phyloP scores from a whole-genome alignment of 768 basidiomycete genomes.

The Macrolepiota fuliginosa region DNA sequence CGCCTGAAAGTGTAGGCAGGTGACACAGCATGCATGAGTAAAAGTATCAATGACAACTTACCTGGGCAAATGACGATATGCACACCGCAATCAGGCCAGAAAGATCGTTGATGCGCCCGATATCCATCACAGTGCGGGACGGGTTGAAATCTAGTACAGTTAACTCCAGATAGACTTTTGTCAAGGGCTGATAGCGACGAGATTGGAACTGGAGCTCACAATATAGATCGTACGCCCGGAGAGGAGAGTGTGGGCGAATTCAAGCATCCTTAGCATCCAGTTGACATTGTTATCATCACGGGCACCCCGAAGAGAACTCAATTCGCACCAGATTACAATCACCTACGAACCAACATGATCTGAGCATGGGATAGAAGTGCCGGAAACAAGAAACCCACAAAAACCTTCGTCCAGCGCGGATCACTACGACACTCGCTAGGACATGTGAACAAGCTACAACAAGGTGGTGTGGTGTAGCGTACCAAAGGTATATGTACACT shows the following conservation, averaged over 20 bases:
- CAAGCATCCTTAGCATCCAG: neutral
- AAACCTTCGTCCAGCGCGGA: no score
- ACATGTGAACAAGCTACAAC: neutral
- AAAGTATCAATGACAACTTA: neutral
- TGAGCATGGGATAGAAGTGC: neutral
- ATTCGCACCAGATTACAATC: neutral
- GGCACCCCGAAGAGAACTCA: neutral
- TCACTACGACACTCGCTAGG: neutral
- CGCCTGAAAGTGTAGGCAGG: neutral
- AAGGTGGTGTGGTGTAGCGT: neutral
- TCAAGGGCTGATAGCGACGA: no score
- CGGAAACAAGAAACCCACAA: neutral
- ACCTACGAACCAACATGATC: neutral
- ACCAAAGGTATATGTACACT: constrained; percentile 3
- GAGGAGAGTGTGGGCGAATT: neutral
- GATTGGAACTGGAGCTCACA: neutral
- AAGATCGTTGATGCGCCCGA: neutral
- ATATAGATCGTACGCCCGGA: neutral
- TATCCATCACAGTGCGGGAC: neutral
- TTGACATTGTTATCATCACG: neutral
- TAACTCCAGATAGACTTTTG: neutral
- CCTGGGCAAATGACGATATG: neutral
- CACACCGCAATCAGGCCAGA: neutral
- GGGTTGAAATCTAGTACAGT: neutral
- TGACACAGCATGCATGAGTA: neutral